Conservation (phyloP, 306 rosid genomes). For the Trifolium dubium region DNA sequence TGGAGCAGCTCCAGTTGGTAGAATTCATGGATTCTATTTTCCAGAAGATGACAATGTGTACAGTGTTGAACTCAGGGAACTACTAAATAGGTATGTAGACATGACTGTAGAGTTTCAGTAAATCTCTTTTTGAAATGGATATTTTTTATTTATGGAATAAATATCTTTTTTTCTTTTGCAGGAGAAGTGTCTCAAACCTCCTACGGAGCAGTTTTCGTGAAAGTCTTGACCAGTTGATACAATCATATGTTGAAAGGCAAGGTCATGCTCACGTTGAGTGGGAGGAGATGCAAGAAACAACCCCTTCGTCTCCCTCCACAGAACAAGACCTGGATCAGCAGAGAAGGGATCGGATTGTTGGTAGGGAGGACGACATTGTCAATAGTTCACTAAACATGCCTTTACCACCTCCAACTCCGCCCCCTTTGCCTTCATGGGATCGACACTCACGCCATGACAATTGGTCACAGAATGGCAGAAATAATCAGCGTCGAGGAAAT, state of each 20-base stretch:
- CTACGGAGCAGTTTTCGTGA: slow-evolving; percentile 94
- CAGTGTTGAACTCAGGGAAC: slow-evolving; percentile 87
- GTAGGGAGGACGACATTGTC: slow-evolving; percentile 51
- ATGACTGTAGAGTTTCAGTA: slow-evolving; percentile 33
- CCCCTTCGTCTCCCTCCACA: slow-evolving; percentile 57
- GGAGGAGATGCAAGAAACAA: slow-evolving; percentile 79
- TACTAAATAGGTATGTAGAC: slow-evolving; percentile 71
- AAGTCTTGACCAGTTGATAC: slow-evolving; percentile 87
- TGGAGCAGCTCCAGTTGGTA: slow-evolving; percentile 61
- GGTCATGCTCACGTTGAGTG: slow-evolving; percentile 67
- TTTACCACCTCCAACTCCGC: slow-evolving; percentile 56
- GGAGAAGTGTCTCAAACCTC: slow-evolving; percentile 98
- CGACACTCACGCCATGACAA: slow-evolving; percentile 63
- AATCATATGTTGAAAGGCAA: slow-evolving; percentile 92
- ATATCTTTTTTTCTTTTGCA: slow-evolving; percentile 49
- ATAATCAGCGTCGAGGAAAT: slow-evolving; percentile 70
- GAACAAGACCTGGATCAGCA: slow-evolving; percentile 67
- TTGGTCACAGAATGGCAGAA: slow-evolving; percentile 74
- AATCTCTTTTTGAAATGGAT: slow-evolving; percentile 3
- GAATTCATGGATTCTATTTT: slow-evolving; percentile 68
- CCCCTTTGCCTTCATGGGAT: slow-evolving; percentile 74
- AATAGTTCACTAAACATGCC: slow-evolving; percentile 58
- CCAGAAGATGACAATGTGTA: slow-evolving; percentile 85
- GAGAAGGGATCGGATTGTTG: slow-evolving; percentile 52
- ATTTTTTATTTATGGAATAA: background rate